phyloP scores from a whole-genome alignment of 352 stramenopile species.

The Pythium brachiatum region DNA sequence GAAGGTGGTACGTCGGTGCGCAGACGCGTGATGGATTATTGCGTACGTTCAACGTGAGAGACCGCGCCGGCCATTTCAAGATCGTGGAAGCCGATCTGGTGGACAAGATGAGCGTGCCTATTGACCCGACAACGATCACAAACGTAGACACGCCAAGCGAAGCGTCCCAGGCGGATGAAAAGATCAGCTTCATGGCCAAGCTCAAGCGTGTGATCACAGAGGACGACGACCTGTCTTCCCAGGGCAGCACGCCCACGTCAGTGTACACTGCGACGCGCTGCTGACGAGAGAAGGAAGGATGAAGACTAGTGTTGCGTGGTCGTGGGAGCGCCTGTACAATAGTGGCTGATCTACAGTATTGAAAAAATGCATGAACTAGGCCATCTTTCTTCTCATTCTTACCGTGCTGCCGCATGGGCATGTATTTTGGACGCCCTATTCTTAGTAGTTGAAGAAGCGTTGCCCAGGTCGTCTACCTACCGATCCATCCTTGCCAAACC shows the following conservation, averaged over 20 bases:
- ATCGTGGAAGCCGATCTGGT: constrained; percentile 60
- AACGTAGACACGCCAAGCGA: constrained; percentile 9
- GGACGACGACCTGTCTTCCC: constrained; percentile 14
- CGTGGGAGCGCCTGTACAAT: background rate
- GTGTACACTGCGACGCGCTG: background rate
- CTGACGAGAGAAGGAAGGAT: background rate
- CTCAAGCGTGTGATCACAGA: constrained; percentile 21
- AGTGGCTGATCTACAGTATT: constrained; percentile 1
- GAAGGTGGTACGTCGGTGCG: constrained; percentile 66
- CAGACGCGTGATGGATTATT: constrained; percentile 65
- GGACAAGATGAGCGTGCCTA: constrained; percentile 37
- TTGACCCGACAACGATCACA: constrained; percentile 22
- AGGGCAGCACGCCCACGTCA: constrained; percentile 16
- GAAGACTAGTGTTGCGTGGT: background rate
- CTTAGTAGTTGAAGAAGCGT: background rate
- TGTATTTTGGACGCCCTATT: background rate
- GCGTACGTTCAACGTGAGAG: constrained; percentile 55
- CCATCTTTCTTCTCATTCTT: no score
- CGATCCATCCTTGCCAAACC: no score
- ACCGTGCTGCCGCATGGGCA: no score
- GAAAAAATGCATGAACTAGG: background rate
- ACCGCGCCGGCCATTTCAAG: constrained; percentile 52
- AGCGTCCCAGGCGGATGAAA: constrained; percentile 1
- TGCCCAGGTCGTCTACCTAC: background rate
- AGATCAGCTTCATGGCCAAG: constrained; percentile 15